Evolutionary conservation across 768 basidiomycete genomes (phyloP).

Genomic region (Rhodotorula taiwanensis): DNA sequence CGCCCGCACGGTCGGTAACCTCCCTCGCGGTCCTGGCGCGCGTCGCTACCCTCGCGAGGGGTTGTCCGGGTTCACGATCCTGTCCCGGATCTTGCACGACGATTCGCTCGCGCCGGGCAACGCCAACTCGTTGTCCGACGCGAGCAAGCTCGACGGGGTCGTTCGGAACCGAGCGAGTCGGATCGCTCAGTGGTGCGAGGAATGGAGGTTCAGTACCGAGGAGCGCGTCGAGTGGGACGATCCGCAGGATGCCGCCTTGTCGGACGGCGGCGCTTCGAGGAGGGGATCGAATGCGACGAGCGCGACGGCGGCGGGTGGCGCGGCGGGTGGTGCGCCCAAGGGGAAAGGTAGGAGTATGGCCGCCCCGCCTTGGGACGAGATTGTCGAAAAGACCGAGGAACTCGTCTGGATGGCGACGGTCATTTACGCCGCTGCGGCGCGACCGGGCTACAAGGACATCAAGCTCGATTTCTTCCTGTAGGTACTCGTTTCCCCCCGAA

Average conservation of each 20-base stretch:
- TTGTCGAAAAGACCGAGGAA: slow-evolving; percentile 41
- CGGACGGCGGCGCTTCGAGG: slow-evolving; percentile 30
- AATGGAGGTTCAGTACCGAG: slow-evolving; percentile 37
- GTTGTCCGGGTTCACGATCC: slow-evolving; percentile 38
- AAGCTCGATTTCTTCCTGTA: slow-evolving; percentile 41
- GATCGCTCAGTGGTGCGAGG: slow-evolving; percentile 31
- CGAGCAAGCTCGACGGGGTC: slow-evolving; percentile 31
- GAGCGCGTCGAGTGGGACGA: slow-evolving; percentile 35
- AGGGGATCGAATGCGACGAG: slow-evolving; percentile 15
- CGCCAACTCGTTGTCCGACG: slow-evolving; percentile 27
- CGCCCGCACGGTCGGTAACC: slow-evolving; percentile 7
- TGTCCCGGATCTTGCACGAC: slow-evolving; percentile 37
- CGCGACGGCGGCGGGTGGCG: slow-evolving; percentile 20
- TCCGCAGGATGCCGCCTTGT: not conserved
- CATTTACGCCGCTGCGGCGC: slow-evolving; percentile 32
- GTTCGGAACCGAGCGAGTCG: slow-evolving; percentile 20
- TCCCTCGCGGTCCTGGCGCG: slow-evolving; percentile 20
- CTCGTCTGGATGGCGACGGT: slow-evolving; percentile 39
- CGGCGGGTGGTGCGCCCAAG: slow-evolving; percentile 1
- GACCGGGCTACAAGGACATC: slow-evolving; percentile 37
- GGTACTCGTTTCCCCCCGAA: not conserved
- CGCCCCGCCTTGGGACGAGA: slow-evolving; percentile 34
- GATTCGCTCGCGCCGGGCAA: slow-evolving; percentile 36
- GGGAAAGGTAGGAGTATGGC: not conserved
- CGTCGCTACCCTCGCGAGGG: slow-evolving; percentile 32